Percentiles rank a stretch among this genome's conserved stretches.
phyloP scores from a whole-genome alignment of 768 basidiomycete genomes.

The Mycena floridula region DNA sequence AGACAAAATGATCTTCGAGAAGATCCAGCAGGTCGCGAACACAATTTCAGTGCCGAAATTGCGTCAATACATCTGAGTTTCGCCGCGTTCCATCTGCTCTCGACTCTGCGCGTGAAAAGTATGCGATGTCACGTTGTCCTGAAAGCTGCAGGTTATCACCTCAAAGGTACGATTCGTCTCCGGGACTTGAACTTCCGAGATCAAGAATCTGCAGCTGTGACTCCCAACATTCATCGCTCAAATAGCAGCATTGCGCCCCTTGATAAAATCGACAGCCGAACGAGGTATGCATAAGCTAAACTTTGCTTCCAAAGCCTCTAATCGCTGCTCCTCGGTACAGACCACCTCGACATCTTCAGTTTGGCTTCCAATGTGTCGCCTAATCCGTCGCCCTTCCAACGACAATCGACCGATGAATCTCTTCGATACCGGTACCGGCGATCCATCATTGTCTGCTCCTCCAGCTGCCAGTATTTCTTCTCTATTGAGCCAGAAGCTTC shows the following conservation, averaged over 20 bases:
- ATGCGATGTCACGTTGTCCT: too few species aligned
- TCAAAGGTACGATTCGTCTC: too few species aligned
- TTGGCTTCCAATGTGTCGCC: constrained; percentile 14
- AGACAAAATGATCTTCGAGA: too few species aligned
- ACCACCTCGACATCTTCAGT: constrained; percentile 17
- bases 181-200: too few species aligned
- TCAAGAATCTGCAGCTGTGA: too few species aligned
- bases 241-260: constrained; percentile 18
- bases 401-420: constrained; percentile 11
- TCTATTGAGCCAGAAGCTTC: constrained; percentile 15
- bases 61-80: too few species aligned
- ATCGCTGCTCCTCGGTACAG: constrained; percentile 23
- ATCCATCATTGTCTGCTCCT: not conserved
- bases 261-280: constrained; percentile 15
- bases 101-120: too few species aligned
- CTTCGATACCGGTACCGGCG: not conserved
- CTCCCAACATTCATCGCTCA: too few species aligned
- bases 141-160: too few species aligned
- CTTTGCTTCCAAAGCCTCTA: constrained; percentile 18
- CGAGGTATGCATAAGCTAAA: constrained; percentile 21
- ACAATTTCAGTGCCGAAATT: too few species aligned
- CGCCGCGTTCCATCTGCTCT: too few species aligned
- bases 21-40: too few species aligned
- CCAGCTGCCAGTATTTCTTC: constrained; percentile 8
- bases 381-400: constrained; percentile 21